Evolutionary conservation across 257 asterid genomes (phyloP).

Genomic region (Jaltomata sinuosa): DNA sequence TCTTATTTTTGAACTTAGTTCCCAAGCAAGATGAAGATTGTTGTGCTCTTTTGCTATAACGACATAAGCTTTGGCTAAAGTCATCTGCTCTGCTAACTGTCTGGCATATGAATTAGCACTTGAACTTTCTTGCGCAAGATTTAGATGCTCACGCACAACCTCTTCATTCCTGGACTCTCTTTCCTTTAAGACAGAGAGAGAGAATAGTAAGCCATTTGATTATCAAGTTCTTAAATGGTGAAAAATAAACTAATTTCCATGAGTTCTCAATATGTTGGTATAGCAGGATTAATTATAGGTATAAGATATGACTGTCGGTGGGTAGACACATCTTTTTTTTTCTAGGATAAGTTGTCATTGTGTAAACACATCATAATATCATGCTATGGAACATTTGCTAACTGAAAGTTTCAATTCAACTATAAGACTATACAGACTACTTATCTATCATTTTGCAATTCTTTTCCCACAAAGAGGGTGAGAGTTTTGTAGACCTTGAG

Average conservation of each 20-base stretch:
- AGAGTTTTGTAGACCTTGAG: neutral
- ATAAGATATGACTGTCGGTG: neutral
- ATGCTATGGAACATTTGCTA: neutral
- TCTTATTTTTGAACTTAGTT: constrained; percentile 65
- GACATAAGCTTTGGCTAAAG: constrained; percentile 79
- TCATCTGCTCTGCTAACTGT: constrained; percentile 76
- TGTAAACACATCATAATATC: neutral
- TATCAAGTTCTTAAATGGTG: neutral
- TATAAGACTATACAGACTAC: neutral
- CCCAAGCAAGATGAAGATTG: constrained; percentile 80
- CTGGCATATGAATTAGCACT: constrained; percentile 69
- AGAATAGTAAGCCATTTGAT: neutral
- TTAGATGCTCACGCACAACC: constrained; percentile 28
- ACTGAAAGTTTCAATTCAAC: neutral
- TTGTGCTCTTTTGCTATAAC: constrained; percentile 71
- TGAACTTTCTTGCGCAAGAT: constrained; percentile 43
- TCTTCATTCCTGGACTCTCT: constrained; percentile 35
- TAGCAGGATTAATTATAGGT: neutral
- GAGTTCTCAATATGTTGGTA: neutral
- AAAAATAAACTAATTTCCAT: neutral
- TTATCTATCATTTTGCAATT: neutral
- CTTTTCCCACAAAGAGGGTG: neutral
- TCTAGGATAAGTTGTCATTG: neutral
- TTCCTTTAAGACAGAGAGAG: constrained; percentile 34
- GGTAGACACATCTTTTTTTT: neutral